phyloP scores from a whole-genome alignment of 228 moss, liverwort and hornwort genomes.

The Sphagnum magellanicum region DNA sequence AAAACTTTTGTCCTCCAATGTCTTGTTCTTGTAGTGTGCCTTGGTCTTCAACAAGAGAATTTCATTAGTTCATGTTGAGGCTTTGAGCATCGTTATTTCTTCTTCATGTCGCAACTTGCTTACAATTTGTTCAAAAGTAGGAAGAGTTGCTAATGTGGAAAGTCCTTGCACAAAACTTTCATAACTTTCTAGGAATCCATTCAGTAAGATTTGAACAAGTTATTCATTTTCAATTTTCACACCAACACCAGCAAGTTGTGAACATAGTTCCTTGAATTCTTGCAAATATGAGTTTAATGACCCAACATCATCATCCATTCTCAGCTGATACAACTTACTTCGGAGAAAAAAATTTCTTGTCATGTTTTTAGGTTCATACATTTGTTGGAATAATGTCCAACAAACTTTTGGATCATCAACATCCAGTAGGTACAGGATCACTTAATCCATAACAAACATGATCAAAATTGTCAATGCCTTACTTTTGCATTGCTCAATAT shows the following conservation, averaged over 20 bases:
- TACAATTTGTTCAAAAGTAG: neutral
- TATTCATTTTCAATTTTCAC: neutral
- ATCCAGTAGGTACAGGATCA: neutral
- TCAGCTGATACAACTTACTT: too few relatives aligned
- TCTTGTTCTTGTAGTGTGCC: too few relatives aligned
- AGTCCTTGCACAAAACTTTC: neutral
- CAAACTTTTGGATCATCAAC: neutral
- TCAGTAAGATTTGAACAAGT: neutral
- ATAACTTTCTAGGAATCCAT: neutral
- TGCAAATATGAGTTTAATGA: neutral
- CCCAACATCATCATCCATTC: neutral
- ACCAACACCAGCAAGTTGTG: too few relatives aligned
- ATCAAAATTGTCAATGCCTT: neutral
- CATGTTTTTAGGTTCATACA: neutral
- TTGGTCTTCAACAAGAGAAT: neutral
- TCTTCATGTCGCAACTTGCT: neutral
- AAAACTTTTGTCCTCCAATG: too few relatives aligned
- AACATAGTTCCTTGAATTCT: neutral
- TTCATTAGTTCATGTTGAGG: neutral
- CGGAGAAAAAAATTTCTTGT: neutral
- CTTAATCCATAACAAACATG: constrained; percentile 1
- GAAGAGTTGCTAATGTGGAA: neutral
- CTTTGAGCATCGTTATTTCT: too few relatives aligned
- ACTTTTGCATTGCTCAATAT: neutral
- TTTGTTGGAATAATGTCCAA: neutral